Evolutionary conservation across 2,329 filamentous ascomycete genomes (phyloP).

Genomic region (Acrodontium crateriforme): DNA sequence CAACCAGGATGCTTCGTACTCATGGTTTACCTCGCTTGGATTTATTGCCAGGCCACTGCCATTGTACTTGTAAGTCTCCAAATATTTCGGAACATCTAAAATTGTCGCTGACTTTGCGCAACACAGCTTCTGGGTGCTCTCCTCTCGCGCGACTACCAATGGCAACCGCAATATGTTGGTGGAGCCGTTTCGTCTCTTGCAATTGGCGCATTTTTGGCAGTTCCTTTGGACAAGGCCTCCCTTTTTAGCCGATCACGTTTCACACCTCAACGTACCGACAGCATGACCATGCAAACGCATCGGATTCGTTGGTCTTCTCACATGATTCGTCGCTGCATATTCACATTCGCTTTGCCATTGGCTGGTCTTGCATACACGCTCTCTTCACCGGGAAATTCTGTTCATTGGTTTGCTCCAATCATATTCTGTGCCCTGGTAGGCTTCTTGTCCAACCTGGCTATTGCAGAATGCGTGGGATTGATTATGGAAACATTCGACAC

Average conservation of each 20-base stretch:
- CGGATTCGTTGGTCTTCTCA: slow-evolving; percentile 59
- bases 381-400: slow-evolving; percentile 47
- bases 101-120: slow-evolving; percentile 6
- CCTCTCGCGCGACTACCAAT: slow-evolving; percentile 53
- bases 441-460: slow-evolving; percentile 58
- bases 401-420: slow-evolving; percentile 50
- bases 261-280: slow-evolving; percentile 46
- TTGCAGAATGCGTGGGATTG: slow-evolving; percentile 61
- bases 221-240: slow-evolving; percentile 61
- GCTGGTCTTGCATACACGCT: slow-evolving; percentile 54
- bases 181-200: slow-evolving; percentile 52
- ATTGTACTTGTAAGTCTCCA: slow-evolving; percentile 47
- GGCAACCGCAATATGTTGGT: slow-evolving; percentile 51
- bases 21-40: slow-evolving; percentile 62
- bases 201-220: slow-evolving; percentile 53
- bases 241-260: slow-evolving; percentile 52
- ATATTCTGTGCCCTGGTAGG: slow-evolving; percentile 53
- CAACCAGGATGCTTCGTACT: slow-evolving; percentile 63
- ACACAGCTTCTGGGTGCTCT: slow-evolving; percentile 50
- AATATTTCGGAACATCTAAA: neutral
- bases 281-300: slow-evolving; percentile 46
- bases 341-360: slow-evolving; percentile 53
- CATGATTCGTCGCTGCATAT: slow-evolving; percentile 52
- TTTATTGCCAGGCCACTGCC: slow-evolving; percentile 62
- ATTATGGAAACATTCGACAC: slow-evolving; percentile 74